phyloP scores from a whole-genome alignment of 2,329 filamentous ascomycete genomes.

The Alternaria incomplexa region DNA sequence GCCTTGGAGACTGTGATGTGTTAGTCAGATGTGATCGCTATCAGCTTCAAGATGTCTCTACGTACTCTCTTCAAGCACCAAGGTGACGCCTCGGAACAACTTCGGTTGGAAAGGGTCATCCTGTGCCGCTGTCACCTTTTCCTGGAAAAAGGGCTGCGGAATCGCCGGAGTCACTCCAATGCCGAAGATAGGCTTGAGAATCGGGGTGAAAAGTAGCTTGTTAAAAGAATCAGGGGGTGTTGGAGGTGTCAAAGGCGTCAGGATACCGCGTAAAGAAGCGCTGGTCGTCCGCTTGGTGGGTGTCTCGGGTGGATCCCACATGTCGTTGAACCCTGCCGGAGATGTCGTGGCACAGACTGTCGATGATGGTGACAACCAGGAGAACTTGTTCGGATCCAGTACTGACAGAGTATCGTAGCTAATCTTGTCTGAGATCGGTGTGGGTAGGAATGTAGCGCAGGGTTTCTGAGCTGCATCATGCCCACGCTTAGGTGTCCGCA shows the following conservation, averaged over 20 bases:
- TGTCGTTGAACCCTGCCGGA: neutral
- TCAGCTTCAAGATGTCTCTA: neutral
- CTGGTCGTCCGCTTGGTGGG: neutral
- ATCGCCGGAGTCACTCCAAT: neutral
- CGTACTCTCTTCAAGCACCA: neutral
- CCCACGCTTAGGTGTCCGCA: neutral
- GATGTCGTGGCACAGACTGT: neutral
- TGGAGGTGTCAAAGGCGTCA: neutral
- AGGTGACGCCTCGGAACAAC: neutral
- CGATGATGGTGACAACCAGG: neutral
- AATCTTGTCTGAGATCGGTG: neutral
- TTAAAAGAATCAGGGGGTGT: neutral
- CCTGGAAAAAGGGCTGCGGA: no score
- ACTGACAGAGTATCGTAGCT: neutral
- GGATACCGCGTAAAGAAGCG: neutral
- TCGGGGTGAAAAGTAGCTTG: neutral
- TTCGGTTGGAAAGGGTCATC: neutral
- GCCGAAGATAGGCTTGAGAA: neutral
- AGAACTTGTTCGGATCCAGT: neutral
- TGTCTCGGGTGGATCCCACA: neutral
- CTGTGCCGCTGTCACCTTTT: neutral
- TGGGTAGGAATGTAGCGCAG: neutral
- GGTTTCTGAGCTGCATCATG: neutral
- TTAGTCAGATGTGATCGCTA: neutral
- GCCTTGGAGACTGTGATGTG: neutral